Conservation (phyloP, 495 filamentous ascomycete species). For the Penicillium verhagenii region DNA sequence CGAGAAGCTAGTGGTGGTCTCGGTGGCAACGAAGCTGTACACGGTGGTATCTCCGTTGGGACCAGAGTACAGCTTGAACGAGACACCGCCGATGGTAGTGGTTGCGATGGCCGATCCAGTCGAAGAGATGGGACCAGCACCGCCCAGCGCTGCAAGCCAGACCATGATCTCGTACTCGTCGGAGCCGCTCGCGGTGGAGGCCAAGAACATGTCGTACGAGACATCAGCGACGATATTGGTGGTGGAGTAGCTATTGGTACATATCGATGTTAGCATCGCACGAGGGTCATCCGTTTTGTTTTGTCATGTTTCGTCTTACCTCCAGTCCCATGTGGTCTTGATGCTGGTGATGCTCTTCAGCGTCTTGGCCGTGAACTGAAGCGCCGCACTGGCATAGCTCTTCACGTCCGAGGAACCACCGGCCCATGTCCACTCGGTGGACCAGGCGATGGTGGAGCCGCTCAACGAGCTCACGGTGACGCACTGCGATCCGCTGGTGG, state of each 20-base stretch:
- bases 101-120: conserved; percentile 55
- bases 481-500: conserved; percentile 56
- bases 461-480: conserved; percentile 49
- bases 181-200: conserved; percentile 40
- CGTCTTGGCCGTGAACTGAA: conserved; percentile 42
- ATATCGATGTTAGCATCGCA: not conserved
- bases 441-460: conserved; percentile 52
- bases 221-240: conserved; percentile 58
- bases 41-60: conserved; percentile 55
- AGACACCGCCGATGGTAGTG: conserved; percentile 47
- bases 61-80: conserved; percentile 57
- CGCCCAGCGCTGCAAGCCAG: conserved; percentile 62
- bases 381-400: conserved; percentile 56
- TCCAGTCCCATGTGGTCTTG: conserved; percentile 53
- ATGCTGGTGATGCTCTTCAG: conserved; percentile 53
- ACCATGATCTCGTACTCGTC: conserved; percentile 70
- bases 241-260: conserved; percentile 50
- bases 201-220: conserved; percentile 64
- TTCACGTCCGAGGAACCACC: conserved; percentile 54
- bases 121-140: conserved; percentile 61
- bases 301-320: conserved; percentile 28
- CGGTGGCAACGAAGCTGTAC: conserved; percentile 59
- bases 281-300: not conserved
- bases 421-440: conserved; percentile 57
- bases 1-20: conserved; percentile 47